A percentile compares a stretch with the other conserved stretches of the same genome.
Evolutionary conservation across 1,284 basidiomycete genomes (phyloP).

Genomic region (Melampsora larici-populina): DNA sequence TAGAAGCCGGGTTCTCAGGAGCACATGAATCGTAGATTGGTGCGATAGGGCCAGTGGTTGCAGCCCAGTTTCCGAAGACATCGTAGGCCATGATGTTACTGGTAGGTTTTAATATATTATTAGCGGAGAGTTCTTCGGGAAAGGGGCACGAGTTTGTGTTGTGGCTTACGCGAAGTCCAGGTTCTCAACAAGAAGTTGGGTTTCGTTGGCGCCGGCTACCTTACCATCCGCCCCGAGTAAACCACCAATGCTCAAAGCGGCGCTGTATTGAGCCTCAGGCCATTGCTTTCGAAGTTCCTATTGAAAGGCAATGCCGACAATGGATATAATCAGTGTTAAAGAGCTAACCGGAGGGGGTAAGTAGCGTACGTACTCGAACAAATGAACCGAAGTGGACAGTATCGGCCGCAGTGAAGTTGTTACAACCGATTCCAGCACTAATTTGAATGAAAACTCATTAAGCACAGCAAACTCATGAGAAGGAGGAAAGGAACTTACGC

Average conservation of each 20-base stretch:
- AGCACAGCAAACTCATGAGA: neutral
- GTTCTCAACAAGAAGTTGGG: neutral
- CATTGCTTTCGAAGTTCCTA: constrained; percentile 2
- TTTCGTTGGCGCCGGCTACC: neutral
- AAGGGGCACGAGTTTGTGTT: too few species aligned
- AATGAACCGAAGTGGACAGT: constrained; percentile 28
- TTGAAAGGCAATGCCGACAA: neutral
- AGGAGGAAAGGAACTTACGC: constrained; percentile 4
- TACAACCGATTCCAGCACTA: constrained; percentile 37
- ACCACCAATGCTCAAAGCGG: constrained; percentile 2
- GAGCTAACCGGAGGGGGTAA: too few species aligned
- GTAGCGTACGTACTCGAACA: constrained; percentile 1
- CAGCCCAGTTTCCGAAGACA: constrained; percentile 32
- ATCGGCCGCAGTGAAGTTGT: constrained; percentile 9
- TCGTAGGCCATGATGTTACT: constrained; percentile 42
- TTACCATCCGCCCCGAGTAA: neutral
- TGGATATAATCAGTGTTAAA: neutral
- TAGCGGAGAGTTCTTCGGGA: too few species aligned
- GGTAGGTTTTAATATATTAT: too few species aligned
- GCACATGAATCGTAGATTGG: constrained; percentile 19
- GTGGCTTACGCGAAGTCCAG: constrained; percentile 4
- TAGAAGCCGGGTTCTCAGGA: neutral
- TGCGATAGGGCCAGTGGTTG: constrained; percentile 22
- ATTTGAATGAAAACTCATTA: neutral
- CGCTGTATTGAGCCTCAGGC: constrained; percentile 3